phyloP scores from a whole-genome alignment of 139 green algal genomes.

The Desmodesmus armatus region DNA sequence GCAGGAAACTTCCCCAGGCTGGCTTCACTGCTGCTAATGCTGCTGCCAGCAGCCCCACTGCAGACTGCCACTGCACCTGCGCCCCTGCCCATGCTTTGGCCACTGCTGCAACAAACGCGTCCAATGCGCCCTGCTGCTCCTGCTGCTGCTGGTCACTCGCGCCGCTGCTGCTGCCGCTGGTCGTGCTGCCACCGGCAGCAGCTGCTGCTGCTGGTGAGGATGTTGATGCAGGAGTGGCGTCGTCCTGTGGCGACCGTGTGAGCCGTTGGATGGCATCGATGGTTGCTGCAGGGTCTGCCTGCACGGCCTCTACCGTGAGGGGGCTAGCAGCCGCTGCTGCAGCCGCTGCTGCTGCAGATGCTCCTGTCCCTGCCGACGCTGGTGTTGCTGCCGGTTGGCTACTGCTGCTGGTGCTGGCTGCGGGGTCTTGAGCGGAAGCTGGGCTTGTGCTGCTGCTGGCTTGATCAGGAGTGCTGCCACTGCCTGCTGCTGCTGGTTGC shows the following conservation, averaged over 20 bases:
- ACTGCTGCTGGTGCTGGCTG: neutral
- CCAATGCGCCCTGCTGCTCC: neutral
- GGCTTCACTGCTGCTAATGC: neutral
- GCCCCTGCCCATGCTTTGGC: neutral
- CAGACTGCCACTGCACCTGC: neutral
- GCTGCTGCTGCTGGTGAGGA: slow-evolving; percentile 17
- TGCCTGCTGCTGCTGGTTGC: neutral
- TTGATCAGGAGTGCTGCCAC: neutral
- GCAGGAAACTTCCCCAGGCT: slow-evolving; percentile 18
- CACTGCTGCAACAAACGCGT: neutral
- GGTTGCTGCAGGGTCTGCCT: slow-evolving; percentile 30
- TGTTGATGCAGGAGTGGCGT: neutral
- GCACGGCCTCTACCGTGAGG: slow-evolving; percentile 25
- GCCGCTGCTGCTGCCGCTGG: slow-evolving; percentile 14
- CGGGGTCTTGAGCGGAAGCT: too few species aligned
- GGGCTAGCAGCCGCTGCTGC: neutral
- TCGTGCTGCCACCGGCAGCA: too few species aligned
- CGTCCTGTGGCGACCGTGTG: neutral
- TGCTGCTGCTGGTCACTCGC: slow-evolving; percentile 28
- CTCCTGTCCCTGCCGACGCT: neutral
- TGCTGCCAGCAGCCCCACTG: slow-evolving; percentile 14
- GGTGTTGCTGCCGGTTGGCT: neutral
- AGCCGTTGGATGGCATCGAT: slow-evolving; percentile 35
- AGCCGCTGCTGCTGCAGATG: neutral
- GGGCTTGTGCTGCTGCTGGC: neutral